phyloP scores from a whole-genome alignment of 306 rosid species.

The Betula pendula region DNA sequence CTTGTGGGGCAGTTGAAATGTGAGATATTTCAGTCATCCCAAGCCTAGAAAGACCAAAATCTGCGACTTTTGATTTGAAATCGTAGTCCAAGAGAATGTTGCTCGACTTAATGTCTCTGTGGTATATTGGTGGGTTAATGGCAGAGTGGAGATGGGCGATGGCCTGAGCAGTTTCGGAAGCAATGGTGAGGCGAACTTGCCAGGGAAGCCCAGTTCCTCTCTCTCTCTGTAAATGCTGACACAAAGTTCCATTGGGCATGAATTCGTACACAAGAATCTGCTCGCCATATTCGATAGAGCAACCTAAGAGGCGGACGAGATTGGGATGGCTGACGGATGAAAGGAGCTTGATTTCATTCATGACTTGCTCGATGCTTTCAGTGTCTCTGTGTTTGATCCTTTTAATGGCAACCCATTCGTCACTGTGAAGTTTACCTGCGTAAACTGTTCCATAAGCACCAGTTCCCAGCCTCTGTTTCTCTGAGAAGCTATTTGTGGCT shows the following conservation, averaged over 20 bases:
- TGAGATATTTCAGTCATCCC: constrained; percentile 79
- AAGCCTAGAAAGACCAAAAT: constrained; percentile 90
- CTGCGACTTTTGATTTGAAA: constrained; percentile 79
- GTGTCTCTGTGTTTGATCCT: constrained; percentile 66
- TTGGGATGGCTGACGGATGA: constrained; percentile 81
- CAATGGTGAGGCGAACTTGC: constrained; percentile 67
- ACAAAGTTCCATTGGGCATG: constrained; percentile 88
- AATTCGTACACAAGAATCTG: constrained; percentile 87
- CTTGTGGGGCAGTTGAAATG: constrained; percentile 93
- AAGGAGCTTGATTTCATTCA: constrained; percentile 83
- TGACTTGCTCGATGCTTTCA: constrained; percentile 74
- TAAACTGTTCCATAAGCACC: constrained; percentile 95
- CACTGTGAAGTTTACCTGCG: constrained; percentile 64
- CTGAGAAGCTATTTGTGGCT: constrained; percentile 86
- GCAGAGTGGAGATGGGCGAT: constrained; percentile 83
- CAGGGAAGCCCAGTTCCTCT: constrained; percentile 83
- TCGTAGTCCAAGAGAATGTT: constrained; percentile 73
- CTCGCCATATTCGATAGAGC: constrained; percentile 74
- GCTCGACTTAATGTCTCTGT: constrained; percentile 88
- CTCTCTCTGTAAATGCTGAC: constrained; percentile 78
- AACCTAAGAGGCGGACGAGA: constrained; percentile 78
- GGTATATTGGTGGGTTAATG: constrained; percentile 75
- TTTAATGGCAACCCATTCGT: constrained; percentile 86
- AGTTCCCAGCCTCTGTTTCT: constrained; percentile 67
- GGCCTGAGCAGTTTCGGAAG: constrained; percentile 87